Evolutionary conservation across 1,284 basidiomycete genomes (phyloP), one percentile per base, ranked within the genome.

Genomic region (Apiotrichum siamense): DNA sequence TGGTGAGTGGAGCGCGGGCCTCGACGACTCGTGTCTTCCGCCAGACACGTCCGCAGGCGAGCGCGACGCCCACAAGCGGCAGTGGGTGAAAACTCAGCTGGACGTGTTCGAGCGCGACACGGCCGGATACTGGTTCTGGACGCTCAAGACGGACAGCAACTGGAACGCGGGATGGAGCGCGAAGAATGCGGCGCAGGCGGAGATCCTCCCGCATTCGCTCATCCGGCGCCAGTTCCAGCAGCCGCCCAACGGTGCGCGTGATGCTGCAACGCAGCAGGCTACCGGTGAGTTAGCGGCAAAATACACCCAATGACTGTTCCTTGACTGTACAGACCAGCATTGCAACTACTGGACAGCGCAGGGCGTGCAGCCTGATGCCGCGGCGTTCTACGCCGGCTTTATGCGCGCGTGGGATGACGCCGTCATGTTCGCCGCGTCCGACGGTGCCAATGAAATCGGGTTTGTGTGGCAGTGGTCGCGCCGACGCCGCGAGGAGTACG

Each of bases 81-180:
- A 75, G 17, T 89, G 81, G 59, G 77, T 85, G 4, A 69, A 76
- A 17, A 83, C 86, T 11, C 83, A 93, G 70, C 73, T 90, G 48
- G 78, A 78, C 20, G 60, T 86, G 31, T 91, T 80, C 58, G 85
- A 90, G 57, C 69, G 73, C 48, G 67, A 75, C 31, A 85, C 85
- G 51, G 82, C 81, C 0, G 89, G 89, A 3, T 87, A 81, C 80
- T 92, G 83, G 75, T 92, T 86, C 72, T 94, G 89, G 90, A 90
- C 87, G 36, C 86, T 83, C 68, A 88, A 85, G 77, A 89, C 90
- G 69, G 80, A 84, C 49, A 72, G 77, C 7, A 71, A 67, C 3
- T 82, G 83, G 57, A 87, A 90, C 67, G 79, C 78, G 2, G 87
- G 87, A 1, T 92, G 89, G 88, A 81, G 82, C 39, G 80, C 87